Conservation (phyloP, 2,329 filamentous ascomycete genomes). For the Aspergillus piperis region DNA sequence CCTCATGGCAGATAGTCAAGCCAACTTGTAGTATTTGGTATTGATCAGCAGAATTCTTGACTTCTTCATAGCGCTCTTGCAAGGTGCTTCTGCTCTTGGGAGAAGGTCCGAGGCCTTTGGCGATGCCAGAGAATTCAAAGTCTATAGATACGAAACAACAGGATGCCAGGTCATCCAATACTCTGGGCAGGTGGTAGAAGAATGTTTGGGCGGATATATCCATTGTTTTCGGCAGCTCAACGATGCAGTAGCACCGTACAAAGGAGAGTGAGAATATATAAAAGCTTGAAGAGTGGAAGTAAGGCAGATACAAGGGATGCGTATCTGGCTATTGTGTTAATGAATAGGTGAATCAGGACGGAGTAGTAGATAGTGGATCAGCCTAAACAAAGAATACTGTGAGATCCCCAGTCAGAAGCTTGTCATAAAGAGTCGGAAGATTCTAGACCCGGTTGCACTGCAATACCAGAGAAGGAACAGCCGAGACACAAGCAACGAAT, state of each 20-base stretch:
- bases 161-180: slow-evolving; percentile 60
- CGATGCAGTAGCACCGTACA: background rate
- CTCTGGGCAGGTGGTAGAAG: slow-evolving; percentile 52
- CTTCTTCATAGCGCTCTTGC: slow-evolving; percentile 63
- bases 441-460: background rate
- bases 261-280: background rate
- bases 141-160: slow-evolving; percentile 66
- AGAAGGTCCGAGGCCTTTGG: slow-evolving; percentile 41
- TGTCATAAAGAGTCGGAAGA: background rate
- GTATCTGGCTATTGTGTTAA: background rate
- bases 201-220: slow-evolving; percentile 57
- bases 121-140: slow-evolving; percentile 67
- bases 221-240: slow-evolving; percentile 44
- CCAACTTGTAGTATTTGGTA: slow-evolving; percentile 68
- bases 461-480: background rate
- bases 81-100: slow-evolving; percentile 52
- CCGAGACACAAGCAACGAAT: background rate
- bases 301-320: background rate
- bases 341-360: background rate
- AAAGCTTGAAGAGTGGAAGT: background rate
- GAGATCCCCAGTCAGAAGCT: background rate
- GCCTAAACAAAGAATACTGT: background rate
- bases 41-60: slow-evolving; percentile 60
- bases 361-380: background rate
- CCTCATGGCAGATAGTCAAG: slow-evolving; percentile 65